Conservation (phyloP, 805 yeast species). For the Candida cerambycidarum region DNA sequence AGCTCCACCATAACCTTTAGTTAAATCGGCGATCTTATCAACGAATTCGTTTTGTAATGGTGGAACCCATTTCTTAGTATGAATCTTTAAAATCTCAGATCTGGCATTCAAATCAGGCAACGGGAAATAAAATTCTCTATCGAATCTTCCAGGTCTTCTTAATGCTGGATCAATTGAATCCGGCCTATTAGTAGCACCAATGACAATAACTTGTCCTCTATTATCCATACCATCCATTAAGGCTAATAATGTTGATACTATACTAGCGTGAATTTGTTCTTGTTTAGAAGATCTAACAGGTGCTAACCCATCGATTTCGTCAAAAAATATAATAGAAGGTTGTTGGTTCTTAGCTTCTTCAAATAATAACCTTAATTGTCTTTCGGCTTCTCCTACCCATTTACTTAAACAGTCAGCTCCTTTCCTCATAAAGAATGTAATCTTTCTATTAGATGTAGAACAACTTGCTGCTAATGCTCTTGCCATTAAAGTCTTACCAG, state of each 20-base stretch:
- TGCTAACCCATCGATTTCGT: slow-evolving; percentile 97
- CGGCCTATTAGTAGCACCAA: slow-evolving; percentile 97
- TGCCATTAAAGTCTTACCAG: slow-evolving; percentile 98
- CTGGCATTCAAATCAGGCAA: slow-evolving; percentile 83
- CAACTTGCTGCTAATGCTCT: slow-evolving; percentile 95
- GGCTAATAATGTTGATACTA: slow-evolving; percentile 91
- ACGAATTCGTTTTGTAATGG: slow-evolving; percentile 59
- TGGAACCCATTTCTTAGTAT: slow-evolving; percentile 87
- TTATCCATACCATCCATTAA: slow-evolving; percentile 99
- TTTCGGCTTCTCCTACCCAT: slow-evolving; percentile 99
- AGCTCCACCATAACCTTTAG: slow-evolving; percentile 98
- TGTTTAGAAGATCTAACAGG: slow-evolving; percentile 97
- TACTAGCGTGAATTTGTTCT: slow-evolving; percentile 97
- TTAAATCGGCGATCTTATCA: slow-evolving; percentile 66
- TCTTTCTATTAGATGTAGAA: slow-evolving; percentile 77
- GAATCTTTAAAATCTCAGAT: slow-evolving; percentile 74
- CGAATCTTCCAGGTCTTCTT: slow-evolving; percentile 95
- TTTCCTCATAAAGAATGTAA: slow-evolving; percentile 95
- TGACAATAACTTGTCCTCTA: slow-evolving; percentile 95
- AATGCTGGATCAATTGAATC: slow-evolving; percentile 98
- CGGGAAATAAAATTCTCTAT: slow-evolving; percentile 94
- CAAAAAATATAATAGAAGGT: slow-evolving; percentile 94
- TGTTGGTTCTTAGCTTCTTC: slow-evolving; percentile 96
- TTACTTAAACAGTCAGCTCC: slow-evolving; percentile 97
- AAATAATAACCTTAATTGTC: slow-evolving; percentile 84